Evolutionary conservation across 2,329 filamentous ascomycete species (phyloP).

Genomic region (Sporothrix luriei): DNA sequence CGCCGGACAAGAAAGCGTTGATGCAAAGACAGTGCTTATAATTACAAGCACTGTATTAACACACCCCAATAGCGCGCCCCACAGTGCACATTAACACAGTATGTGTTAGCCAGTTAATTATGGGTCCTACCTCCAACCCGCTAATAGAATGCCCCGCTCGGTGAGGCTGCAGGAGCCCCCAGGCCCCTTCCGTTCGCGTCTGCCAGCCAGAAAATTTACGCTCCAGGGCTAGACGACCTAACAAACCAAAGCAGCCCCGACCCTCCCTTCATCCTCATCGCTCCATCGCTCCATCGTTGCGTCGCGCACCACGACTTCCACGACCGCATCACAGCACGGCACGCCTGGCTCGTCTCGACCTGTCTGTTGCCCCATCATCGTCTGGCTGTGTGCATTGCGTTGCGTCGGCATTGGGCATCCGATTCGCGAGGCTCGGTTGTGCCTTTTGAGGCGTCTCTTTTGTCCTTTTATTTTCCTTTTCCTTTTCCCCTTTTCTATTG

Average conservation of each 20-base stretch:
- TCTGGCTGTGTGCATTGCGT: neutral
- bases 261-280: constrained; percentile 7
- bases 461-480: neutral
- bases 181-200: constrained; percentile 24
- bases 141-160: constrained; percentile 1
- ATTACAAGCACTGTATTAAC: neutral
- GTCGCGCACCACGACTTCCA: neutral
- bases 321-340: constrained; percentile 8
- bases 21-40: neutral
- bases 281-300: constrained; percentile 7
- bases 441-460: constrained; percentile 9
- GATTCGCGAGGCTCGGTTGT: constrained; percentile 7
- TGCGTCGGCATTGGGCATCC: constrained; percentile 5
- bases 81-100: too few species aligned
- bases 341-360: constrained; percentile 7
- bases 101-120: neutral
- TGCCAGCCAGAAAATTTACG: constrained; percentile 30
- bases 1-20: neutral
- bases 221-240: constrained; percentile 26
- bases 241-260: constrained; percentile 21
- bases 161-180: constrained; percentile 24
- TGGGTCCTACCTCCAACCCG: neutral
- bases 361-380: neutral
- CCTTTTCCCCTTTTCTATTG: neutral
- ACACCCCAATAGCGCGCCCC: too few species aligned